These are phyloP conservation scores for Alternaria infectoria DNA, from an alignment of 2,329 filamentous ascomycete genomes.

Conservation along the genomic window DNA sequence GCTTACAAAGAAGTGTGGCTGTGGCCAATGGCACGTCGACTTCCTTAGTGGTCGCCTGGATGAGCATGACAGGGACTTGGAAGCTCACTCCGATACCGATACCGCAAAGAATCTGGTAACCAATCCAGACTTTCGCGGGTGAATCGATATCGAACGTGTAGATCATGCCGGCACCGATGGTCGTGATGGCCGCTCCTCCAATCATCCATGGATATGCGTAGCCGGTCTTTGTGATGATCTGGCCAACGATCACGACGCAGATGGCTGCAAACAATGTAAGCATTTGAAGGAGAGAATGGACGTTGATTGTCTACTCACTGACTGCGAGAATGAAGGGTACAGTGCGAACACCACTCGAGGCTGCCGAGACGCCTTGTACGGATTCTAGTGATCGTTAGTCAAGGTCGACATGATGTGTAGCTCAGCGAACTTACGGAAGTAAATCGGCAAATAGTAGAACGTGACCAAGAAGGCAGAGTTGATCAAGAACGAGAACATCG, in stretches of 20 bases:
- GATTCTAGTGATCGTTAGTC: neutral
- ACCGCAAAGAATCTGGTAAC: constrained; percentile 55
- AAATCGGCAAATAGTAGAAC: constrained; percentile 58
- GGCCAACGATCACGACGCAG: constrained; percentile 5
- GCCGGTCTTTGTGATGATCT: constrained; percentile 34
- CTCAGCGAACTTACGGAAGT: constrained; percentile 53
- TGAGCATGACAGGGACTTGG: constrained; percentile 42
- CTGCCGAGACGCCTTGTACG: constrained; percentile 36
- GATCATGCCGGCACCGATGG: constrained; percentile 51
- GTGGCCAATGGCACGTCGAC: constrained; percentile 47
- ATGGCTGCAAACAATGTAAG: neutral
- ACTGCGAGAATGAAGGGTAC: constrained; percentile 51
- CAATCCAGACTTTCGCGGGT: constrained; percentile 50
- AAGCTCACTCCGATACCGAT: constrained; percentile 42
- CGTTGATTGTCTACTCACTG: neutral
- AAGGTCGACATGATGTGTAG: neutral
- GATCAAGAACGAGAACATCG: constrained; percentile 46
- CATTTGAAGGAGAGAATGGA: constrained; percentile 2
- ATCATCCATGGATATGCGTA: constrained; percentile 46
- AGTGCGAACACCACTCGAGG: constrained; percentile 51
- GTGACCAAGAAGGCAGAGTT: constrained; percentile 41
- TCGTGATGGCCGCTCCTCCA: constrained; percentile 33
- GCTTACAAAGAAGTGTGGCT: constrained; percentile 49
- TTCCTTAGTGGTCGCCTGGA: constrained; percentile 42
- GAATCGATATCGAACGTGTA: constrained; percentile 51